phyloP scores from a whole-genome alignment of 208 protist genomes.

The Naegleria lovaniensis region DNA sequence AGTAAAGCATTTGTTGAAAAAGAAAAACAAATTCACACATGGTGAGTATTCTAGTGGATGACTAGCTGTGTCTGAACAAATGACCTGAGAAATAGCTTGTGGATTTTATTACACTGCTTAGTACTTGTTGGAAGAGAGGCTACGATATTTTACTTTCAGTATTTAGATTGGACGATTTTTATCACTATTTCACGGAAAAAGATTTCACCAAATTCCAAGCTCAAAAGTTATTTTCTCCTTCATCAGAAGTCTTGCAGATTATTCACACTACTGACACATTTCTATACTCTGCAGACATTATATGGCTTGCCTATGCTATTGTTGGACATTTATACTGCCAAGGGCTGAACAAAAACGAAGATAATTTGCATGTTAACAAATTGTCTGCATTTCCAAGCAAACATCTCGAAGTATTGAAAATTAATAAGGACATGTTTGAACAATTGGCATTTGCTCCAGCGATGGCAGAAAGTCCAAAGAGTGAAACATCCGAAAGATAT shows the following conservation, averaged over 20 bases:
- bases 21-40: not conserved
- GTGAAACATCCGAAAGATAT: not conserved
- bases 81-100: not conserved
- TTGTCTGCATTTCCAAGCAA: not conserved
- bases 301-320: not conserved
- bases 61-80: no score
- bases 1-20: not conserved
- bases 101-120: not conserved
- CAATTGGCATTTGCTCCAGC: not conserved
- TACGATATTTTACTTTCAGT: not conserved
- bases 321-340: not conserved
- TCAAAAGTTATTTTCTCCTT: not conserved
- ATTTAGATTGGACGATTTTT: not conserved
- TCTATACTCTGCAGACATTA: not conserved
- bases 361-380: not conserved
- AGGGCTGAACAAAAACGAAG: not conserved
- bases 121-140: not conserved
- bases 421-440: not conserved
- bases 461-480: not conserved
- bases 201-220: not conserved
- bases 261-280: not conserved
- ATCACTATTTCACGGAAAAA: not conserved
- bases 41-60: not conserved
- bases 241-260: not conserved
- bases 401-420: not conserved